Conservation (phyloP, 495 filamentous ascomycete species). For the Neurospora sp. region DNA sequence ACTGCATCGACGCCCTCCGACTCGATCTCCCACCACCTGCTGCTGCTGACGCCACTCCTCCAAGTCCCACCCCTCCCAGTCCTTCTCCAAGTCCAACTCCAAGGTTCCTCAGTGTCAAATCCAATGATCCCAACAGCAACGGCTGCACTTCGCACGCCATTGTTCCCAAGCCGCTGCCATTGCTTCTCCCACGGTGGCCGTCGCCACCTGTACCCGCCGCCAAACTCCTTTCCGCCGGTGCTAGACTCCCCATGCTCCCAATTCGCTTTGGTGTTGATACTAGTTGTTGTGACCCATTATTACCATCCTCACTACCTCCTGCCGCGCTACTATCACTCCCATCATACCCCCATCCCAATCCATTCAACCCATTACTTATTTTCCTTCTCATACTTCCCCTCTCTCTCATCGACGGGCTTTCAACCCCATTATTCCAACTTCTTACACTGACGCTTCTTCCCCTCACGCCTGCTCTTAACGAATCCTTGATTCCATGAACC, state of each 20-base stretch:
- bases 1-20: not conserved
- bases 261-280: not conserved
- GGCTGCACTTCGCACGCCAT: not conserved
- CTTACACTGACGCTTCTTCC: not conserved
- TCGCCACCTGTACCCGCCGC: not conserved
- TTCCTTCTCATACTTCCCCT: not conserved
- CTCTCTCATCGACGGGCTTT: not conserved
- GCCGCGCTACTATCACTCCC: not conserved
- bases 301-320: not conserved
- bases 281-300: not conserved
- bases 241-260: not conserved
- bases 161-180: not conserved
- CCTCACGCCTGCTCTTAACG: not conserved
- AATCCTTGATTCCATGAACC: not conserved
- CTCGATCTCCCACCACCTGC: not conserved
- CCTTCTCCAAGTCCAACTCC: not conserved
- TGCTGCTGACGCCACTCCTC: not conserved
- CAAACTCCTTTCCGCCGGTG: not conserved
- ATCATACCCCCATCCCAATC: not conserved
- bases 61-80: not conserved
- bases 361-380: not conserved
- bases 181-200: not conserved
- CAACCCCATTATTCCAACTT: not conserved
- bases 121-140: not conserved
- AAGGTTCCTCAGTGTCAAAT: not conserved